A percentile compares a stretch with the other conserved stretches of the same genome.
Conservation (phyloP, 2,329 filamentous ascomycete species). For the Aspergillus oerlinghausenensis region DNA sequence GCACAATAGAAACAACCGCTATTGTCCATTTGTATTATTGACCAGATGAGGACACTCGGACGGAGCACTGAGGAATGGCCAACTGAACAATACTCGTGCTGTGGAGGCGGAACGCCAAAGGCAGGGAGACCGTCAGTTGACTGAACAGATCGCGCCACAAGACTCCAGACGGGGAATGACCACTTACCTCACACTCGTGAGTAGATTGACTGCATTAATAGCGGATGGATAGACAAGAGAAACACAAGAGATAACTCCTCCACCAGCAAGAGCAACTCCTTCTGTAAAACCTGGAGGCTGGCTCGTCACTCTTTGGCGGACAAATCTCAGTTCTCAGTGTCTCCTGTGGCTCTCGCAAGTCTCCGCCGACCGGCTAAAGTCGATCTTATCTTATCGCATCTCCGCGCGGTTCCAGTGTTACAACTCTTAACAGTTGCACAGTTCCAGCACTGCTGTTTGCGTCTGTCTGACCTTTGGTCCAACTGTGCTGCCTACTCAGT, state of each 20-base stretch:
- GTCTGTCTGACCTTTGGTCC: not conserved
- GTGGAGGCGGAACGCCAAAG: not conserved
- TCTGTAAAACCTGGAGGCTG: constrained; percentile 11
- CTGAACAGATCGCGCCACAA: not conserved
- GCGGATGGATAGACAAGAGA: not conserved
- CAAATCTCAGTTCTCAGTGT: constrained; percentile 4
- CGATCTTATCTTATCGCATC: constrained; percentile 34
- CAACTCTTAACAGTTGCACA: constrained; percentile 1
- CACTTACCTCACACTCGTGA: constrained; percentile 5
- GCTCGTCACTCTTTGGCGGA: not conserved
- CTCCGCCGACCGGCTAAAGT: constrained; percentile 10
- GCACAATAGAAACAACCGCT: not conserved
- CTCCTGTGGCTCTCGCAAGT: constrained; percentile 6
- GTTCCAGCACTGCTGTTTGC: constrained; percentile 6
- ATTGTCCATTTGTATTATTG: not conserved
- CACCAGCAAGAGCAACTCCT: not conserved
- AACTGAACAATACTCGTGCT: not conserved
- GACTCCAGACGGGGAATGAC: constrained; percentile 2
- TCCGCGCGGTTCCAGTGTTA: constrained; percentile 24
- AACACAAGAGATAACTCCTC: not conserved
- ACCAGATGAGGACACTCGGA: not conserved
- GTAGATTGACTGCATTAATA: not conserved
- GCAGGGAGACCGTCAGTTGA: not conserved
- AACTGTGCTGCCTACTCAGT: not conserved
- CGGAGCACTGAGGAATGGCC: not conserved